Conservation (phyloP, 1,284 basidiomycete species). For the Ustilago trichophora region DNA sequence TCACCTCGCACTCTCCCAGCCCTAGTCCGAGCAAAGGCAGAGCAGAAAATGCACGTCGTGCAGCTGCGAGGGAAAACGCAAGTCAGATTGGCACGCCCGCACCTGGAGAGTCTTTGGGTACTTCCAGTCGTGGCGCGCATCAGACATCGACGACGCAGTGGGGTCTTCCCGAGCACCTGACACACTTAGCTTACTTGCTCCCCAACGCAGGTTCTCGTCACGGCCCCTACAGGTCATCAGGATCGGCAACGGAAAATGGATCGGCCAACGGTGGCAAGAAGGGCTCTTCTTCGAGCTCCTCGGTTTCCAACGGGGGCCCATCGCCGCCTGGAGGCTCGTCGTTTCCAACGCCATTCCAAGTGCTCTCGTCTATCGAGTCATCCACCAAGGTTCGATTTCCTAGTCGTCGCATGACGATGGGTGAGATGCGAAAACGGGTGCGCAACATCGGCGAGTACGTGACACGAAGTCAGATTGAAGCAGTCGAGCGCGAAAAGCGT, state of each 20-base stretch:
- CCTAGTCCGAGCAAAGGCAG: constrained; percentile 55
- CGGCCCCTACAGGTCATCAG: constrained; percentile 67
- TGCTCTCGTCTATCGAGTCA: constrained; percentile 72
- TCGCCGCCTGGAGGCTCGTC: constrained; percentile 68
- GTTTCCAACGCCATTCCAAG: constrained; percentile 72
- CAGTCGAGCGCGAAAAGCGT: constrained; percentile 65
- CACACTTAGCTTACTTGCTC: constrained; percentile 84
- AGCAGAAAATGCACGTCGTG: constrained; percentile 33
- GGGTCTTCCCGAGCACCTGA: constrained; percentile 92
- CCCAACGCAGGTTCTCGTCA: constrained; percentile 72
- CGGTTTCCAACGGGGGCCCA: constrained; percentile 14
- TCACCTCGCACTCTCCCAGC: constrained; percentile 51
- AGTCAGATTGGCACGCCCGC: constrained; percentile 53
- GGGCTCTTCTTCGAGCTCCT: constrained; percentile 1
- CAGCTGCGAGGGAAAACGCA: constrained; percentile 30
- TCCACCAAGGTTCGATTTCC: constrained; percentile 95
- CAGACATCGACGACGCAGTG: constrained; percentile 79
- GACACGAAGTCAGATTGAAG: constrained; percentile 67
- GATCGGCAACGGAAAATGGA: constrained; percentile 8
- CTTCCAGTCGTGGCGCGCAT: constrained; percentile 9
- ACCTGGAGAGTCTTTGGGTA: constrained; percentile 27
- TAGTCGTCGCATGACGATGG: constrained; percentile 88
- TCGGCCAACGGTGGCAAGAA: constrained; percentile 19
- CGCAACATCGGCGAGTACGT: constrained; percentile 89
- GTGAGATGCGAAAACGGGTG: constrained; percentile 96